Evolutionary conservation across 768 basidiomycete genomes (phyloP).

Genomic region (Clathrus columnatus): DNA sequence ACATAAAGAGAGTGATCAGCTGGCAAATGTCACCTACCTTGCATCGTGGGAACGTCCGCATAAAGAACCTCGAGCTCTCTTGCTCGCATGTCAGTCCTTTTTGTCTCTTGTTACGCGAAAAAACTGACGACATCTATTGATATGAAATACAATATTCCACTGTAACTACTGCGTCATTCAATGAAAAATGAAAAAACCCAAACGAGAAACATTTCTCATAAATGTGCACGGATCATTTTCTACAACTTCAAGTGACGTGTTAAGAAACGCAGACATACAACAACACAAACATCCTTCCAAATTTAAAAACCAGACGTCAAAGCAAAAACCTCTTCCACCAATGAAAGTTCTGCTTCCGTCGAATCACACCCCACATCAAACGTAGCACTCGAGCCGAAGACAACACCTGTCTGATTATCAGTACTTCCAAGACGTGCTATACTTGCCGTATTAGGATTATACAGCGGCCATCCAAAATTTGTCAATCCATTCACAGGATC

Average conservation of each 20-base stretch:
- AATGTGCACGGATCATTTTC: too few relatives aligned
- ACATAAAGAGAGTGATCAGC: background rate
- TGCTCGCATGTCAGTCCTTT: too few relatives aligned
- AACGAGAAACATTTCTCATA: too few relatives aligned
- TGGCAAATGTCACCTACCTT: background rate
- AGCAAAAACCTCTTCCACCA: conserved; percentile 1
- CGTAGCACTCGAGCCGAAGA: background rate
- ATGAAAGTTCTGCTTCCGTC: background rate
- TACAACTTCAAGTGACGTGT: too few relatives aligned
- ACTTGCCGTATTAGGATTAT: conserved; percentile 29
- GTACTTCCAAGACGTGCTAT: conserved; percentile 16
- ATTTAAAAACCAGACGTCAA: background rate
- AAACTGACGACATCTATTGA: too few relatives aligned
- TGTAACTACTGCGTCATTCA: too few relatives aligned
- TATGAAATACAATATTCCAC: too few relatives aligned
- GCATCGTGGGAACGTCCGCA: background rate
- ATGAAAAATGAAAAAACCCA: too few relatives aligned
- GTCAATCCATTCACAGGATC: conserved; percentile 26
- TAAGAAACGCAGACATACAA: too few relatives aligned
- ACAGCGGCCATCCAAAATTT: conserved; percentile 21
- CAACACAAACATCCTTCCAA: too few relatives aligned
- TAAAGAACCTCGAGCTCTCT: too few relatives aligned
- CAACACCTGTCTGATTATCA: background rate
- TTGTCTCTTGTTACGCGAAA: too few relatives aligned
- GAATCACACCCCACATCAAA: conserved; percentile 2